Base-by-base conservation (phyloP, 495 filamentous ascomycete genomes). In the Penicillium egyptiacum region DNA sequence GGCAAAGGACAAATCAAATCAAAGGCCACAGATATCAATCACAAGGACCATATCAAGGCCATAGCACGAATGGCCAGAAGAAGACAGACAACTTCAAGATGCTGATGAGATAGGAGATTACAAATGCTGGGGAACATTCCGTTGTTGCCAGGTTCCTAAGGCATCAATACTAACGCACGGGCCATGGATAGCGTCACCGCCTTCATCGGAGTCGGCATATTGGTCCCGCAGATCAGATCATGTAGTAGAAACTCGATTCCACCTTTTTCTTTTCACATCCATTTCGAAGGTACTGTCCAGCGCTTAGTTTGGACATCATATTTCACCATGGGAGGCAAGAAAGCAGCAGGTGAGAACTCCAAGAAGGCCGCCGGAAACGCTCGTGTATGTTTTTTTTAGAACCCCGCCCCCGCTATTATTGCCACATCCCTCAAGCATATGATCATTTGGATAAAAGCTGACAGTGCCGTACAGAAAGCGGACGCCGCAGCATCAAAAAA, bases 341-440 rank as follows among this genome's bases (percentile, higher is more conserved):
- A 91, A 74, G 78, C 74, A 53, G 77, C 67, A 20, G 82, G 78
- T 14, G 89, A 92, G 61, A 89, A 87, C 75, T 87, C 83, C 64
- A 98, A 96, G 79, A 98, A 98, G 77, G 92, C 78, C 0, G 83
- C 84, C 2, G 95, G 94, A 61, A 90, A 98, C 65, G 92, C 93
- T 63, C 78, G 77, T 48, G 80, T 78, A 71, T 56, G 75, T 73
- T 53, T 61, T 55, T 53, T 16, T 47, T 30, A 39, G 1, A 42
- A 61, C 70, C 69, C 67, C 65, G 61, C 68, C 71, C 71, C 71
- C 71, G 56, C 71, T 57, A 64, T 56, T 44, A 31, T 45, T 57
- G 57, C 53, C 57, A 62, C 59, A 57, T 44, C 23, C 25, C 26
- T 53, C 40, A 40, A 31, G n/a, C 14, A 39, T 17, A 10, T 43